Conservation (phyloP, 2,329 filamentous ascomycete species). For the Cytospora mali region DNA sequence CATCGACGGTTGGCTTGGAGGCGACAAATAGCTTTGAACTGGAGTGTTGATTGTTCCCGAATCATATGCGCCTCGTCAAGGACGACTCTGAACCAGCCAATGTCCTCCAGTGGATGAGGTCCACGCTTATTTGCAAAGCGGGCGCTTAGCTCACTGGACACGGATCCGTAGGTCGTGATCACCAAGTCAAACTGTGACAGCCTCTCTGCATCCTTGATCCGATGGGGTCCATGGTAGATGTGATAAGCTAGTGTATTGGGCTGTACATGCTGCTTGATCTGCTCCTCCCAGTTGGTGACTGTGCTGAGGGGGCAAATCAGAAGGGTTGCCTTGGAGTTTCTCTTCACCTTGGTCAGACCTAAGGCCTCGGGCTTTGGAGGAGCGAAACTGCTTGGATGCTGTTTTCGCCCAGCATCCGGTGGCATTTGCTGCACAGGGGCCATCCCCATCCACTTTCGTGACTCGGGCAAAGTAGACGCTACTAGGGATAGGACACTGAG, state of each 20-base stretch:
- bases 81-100: slow-evolving; percentile 92
- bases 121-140: slow-evolving; percentile 64
- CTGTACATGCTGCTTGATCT: slow-evolving; percentile 80
- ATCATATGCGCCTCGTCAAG: slow-evolving; percentile 96
- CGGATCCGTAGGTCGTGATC: slow-evolving; percentile 89
- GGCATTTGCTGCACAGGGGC: slow-evolving; percentile 50
- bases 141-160: slow-evolving; percentile 74
- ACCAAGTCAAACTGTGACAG: slow-evolving; percentile 80
- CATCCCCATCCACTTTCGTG: slow-evolving; percentile 61
- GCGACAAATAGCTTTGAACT: slow-evolving; percentile 82
- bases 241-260: slow-evolving; percentile 69
- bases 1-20: slow-evolving; percentile 82
- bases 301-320: slow-evolving; percentile 89
- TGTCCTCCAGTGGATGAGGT: slow-evolving; percentile 68
- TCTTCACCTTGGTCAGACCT: slow-evolving; percentile 54
- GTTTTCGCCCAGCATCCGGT: slow-evolving; percentile 38
- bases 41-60: slow-evolving; percentile 77
- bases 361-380: slow-evolving; percentile 47
- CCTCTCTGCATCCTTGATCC: slow-evolving; percentile 68
- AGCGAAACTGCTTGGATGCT: slow-evolving; percentile 38
- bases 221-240: slow-evolving; percentile 82
- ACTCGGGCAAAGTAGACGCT: slow-evolving; percentile 64
- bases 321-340: slow-evolving; percentile 78
- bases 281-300: slow-evolving; percentile 91
- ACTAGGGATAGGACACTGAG: slow-evolving; percentile 83